Evolutionary conservation across 2,329 filamentous ascomycete genomes (phyloP).

Genomic region (Penicillium sp.): DNA sequence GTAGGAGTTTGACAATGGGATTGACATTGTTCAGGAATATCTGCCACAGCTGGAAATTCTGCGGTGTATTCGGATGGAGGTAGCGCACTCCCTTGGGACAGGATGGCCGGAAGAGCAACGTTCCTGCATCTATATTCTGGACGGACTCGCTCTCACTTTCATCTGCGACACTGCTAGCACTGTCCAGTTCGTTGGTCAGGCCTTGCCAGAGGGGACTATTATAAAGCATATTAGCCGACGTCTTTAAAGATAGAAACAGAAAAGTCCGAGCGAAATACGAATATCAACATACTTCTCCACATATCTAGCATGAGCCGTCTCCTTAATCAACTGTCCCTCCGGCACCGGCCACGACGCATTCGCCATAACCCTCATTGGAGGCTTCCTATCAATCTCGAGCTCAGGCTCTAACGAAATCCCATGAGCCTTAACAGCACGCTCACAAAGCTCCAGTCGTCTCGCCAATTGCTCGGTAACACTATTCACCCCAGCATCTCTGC

Average conservation of each 20-base stretch:
- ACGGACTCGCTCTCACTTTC: neutral
- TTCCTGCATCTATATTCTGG: neutral
- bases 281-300: neutral
- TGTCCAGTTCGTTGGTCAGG: neutral
- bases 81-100: neutral
- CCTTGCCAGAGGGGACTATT: constrained; percentile 5
- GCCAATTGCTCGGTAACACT: neutral
- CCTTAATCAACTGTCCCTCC: constrained; percentile 3
- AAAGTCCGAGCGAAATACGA: neutral
- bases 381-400: neutral
- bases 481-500: neutral
- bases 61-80: neutral
- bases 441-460: neutral
- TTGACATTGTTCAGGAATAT: constrained; percentile 4
- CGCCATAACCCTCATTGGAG: neutral
- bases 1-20: neutral
- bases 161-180: neutral
- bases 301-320: constrained; percentile 1
- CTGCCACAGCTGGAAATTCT: neutral
- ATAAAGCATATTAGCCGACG: neutral
- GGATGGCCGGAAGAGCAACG: neutral
- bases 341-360: neutral
- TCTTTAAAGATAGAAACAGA: neutral
- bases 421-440: constrained; percentile 1
- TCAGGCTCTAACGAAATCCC: neutral